Evolutionary conservation across 2,329 filamentous ascomycete genomes (phyloP).

Genomic region (Paecilomyces formosus): DNA sequence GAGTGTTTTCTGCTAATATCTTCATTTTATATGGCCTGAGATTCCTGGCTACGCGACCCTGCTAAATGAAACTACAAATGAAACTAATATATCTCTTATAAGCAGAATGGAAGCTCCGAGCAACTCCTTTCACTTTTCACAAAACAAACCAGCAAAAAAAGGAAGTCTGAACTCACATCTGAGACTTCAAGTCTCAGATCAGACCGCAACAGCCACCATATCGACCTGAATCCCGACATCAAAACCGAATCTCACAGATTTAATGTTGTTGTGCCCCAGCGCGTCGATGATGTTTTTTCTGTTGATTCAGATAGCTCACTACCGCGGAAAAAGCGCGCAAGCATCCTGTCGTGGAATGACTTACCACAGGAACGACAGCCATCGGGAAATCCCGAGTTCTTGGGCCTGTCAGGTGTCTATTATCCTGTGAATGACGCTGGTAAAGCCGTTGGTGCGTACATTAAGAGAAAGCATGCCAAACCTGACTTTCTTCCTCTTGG

Average conservation of each 20-base stretch:
- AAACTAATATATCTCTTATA: neutral
- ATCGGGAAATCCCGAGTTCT: conserved; percentile 2
- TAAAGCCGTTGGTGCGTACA: conserved; percentile 12
- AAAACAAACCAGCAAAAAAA: neutral
- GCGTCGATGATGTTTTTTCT: neutral
- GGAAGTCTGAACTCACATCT: neutral
- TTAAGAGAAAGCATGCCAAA: conserved; percentile 7
- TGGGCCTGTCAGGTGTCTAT: conserved; percentile 12
- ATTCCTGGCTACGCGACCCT: neutral
- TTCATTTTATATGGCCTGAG: too few relatives aligned
- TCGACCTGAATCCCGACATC: neutral
- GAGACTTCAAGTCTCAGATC: neutral
- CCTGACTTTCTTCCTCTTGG: conserved; percentile 6
- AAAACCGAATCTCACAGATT: neutral
- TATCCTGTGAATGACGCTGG: conserved; percentile 17
- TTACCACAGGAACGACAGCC: too few relatives aligned
- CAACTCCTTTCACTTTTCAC: neutral
- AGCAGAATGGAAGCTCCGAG: neutral
- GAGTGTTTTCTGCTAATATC: neutral
- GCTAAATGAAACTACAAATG: neutral
- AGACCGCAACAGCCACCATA: neutral
- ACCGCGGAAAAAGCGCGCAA: neutral
- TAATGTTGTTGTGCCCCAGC: neutral
- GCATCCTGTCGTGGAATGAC: neutral
- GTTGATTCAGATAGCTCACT: neutral